Percentiles rank a stretch among this genome's conserved stretches.
phyloP scores from a whole-genome alignment of 2,329 filamentous ascomycete genomes.

The Colletotrichum sp. region DNA sequence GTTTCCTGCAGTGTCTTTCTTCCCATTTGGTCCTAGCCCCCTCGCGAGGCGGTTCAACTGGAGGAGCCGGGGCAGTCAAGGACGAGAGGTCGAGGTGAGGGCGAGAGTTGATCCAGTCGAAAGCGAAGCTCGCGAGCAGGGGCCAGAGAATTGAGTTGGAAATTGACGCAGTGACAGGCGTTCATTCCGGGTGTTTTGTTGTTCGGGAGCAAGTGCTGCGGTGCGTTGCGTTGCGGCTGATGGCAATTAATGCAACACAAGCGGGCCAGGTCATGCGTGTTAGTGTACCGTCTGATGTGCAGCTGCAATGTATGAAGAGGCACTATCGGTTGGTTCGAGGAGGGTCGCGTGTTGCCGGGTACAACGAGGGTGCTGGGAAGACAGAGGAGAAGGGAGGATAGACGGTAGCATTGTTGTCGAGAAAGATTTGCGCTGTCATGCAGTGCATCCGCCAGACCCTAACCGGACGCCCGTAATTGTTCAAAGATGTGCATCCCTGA shows the following conservation, averaged over 20 bases:
- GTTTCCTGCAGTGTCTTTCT: neutral
- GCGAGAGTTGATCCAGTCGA: neutral
- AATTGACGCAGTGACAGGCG: neutral
- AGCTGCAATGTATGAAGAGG: neutral
- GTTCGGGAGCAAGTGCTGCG: neutral
- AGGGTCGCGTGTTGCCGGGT: neutral
- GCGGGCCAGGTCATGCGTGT: neutral
- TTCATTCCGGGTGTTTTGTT: neutral
- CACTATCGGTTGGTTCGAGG: neutral
- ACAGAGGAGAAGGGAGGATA: neutral
- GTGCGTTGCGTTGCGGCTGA: slow-evolving; percentile 1
- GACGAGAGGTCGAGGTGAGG: neutral
- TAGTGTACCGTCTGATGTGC: neutral
- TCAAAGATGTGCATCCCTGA: neutral
- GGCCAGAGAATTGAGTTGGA: neutral
- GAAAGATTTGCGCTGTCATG: neutral
- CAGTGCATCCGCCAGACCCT: neutral
- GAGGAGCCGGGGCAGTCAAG: neutral
- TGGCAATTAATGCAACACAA: neutral
- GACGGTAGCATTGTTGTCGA: neutral
- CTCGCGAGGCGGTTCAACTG: neutral
- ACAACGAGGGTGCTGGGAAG: neutral
- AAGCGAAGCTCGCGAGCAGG: neutral
- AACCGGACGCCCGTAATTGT: neutral
- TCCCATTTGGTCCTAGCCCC: neutral